Evolutionary conservation across 441 rosid genomes (phyloP).

Genomic region (Melastoma candidum): DNA sequence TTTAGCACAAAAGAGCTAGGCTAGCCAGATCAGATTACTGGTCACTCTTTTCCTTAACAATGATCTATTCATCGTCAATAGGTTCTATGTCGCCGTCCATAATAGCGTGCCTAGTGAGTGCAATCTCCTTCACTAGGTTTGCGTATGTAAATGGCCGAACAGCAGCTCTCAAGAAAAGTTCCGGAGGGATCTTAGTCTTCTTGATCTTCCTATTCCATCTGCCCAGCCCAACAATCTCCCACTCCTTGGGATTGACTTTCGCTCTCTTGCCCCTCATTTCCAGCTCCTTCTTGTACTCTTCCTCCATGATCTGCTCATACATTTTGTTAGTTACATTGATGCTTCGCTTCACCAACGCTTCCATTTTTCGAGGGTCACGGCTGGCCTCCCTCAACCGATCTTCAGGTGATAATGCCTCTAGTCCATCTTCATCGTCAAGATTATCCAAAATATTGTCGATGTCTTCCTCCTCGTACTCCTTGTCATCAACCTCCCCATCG

Average conservation of each 20-base stretch:
- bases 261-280: slow-evolving; percentile 57
- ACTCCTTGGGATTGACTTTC: slow-evolving; percentile 64
- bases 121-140: slow-evolving; percentile 91
- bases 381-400: slow-evolving; percentile 54
- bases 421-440: slow-evolving; percentile 32
- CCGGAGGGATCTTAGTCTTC: slow-evolving; percentile 79
- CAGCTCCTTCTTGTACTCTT: slow-evolving; percentile 38
- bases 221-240: slow-evolving; percentile 71
- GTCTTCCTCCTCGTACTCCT: slow-evolving; percentile 13
- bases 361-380: slow-evolving; percentile 46
- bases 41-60: no score
- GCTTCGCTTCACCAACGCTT: slow-evolving; percentile 16
- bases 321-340: no score
- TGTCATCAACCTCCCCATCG: background rate
- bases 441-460: slow-evolving; percentile 3
- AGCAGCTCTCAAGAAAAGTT: slow-evolving; percentile 67
- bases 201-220: slow-evolving; percentile 62
- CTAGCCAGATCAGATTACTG: no score
- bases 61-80: no score
- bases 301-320: slow-evolving; percentile 20
- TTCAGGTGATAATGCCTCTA: slow-evolving; percentile 41
- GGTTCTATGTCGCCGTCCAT: slow-evolving; percentile 63
- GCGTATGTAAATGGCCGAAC: slow-evolving; percentile 81
- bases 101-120: slow-evolving; percentile 81
- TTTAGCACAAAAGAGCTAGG: no score